Conservation (phyloP, 2,329 filamentous ascomycete species). For the Diaporthe longicolla region DNA sequence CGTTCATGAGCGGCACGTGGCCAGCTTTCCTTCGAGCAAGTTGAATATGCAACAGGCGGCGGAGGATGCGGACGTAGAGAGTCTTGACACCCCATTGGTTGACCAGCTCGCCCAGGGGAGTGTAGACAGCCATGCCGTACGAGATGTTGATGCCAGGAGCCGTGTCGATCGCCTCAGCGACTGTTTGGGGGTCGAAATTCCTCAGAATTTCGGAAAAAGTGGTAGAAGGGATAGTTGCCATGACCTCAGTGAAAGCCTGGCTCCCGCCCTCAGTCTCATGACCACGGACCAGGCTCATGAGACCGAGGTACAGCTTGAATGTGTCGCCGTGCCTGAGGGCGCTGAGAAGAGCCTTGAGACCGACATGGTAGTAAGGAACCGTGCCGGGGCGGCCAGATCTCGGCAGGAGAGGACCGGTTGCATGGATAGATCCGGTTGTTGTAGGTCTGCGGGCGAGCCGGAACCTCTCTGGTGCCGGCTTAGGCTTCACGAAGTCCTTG, state of each 20-base stretch:
- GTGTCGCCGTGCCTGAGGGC: constrained; percentile 39
- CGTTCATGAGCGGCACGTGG: constrained; percentile 52
- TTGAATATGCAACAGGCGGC: constrained; percentile 37
- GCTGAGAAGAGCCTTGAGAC: constrained; percentile 30
- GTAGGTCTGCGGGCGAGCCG: not conserved
- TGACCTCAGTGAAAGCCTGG: constrained; percentile 46
- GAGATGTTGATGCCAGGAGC: constrained; percentile 57
- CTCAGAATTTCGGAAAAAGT: constrained; percentile 76
- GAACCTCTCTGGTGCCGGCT: not conserved
- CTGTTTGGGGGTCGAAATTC: constrained; percentile 69
- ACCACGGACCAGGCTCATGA: constrained; percentile 42
- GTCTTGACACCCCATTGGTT: constrained; percentile 62
- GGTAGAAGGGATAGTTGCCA: constrained; percentile 62
- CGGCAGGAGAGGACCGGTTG: constrained; percentile 5
- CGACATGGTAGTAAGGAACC: not conserved
- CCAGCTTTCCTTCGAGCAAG: constrained; percentile 49
- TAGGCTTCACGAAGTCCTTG: not conserved
- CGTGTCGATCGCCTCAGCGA: constrained; percentile 65
- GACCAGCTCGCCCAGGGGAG: constrained; percentile 54
- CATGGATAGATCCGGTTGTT: no score
- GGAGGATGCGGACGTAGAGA: constrained; percentile 51
- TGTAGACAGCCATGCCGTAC: constrained; percentile 57
- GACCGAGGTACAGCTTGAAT: constrained; percentile 43
- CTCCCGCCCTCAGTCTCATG: constrained; percentile 38
- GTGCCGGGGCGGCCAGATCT: not conserved